Base-by-base conservation (phyloP, 1,284 basidiomycete species). In the Ceratobasidium theobromae region DNA sequence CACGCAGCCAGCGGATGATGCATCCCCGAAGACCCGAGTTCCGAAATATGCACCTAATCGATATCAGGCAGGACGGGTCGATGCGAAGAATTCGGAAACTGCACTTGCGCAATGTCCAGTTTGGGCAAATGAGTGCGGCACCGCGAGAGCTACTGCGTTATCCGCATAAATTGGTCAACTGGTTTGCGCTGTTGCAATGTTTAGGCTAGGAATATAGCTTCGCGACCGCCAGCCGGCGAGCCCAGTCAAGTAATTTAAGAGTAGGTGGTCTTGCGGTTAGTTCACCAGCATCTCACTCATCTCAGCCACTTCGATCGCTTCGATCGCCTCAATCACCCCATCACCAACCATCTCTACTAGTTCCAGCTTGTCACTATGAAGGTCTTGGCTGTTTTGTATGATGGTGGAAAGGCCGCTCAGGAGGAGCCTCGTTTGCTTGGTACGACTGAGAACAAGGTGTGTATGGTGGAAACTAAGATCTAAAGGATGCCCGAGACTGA, bases 391-490 rank as follows among this genome's bases (percentile, higher is more conserved):
- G 86, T 95, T 72, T 85, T 95, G 65, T 91, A 92, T 80, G 81
- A 84, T 70, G 89, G 89, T 74, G 83, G 81, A 72, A 74, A 85
- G 69, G 86, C 89, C 69, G 93, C 95, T 66, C 72, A 81, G 71
- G 81, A 91, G 72, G 90, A 97, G 78, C 84, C 91, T 57, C 86
- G 90, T 76, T 87, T 97, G 43, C 83, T 96, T 51, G 95, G 94
- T 65, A 94, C 95, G 16, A 83, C 87, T 68, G 92, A 98, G 79
- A 98, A 97, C 81, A 83, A 86, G 80, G 88, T 86, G 71, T 52
- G 73, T 69, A 9, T 35, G 18, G 3, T 52, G 25, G 16, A 28
- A 11, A 32, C 11, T 8, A 4, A 23, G 40, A n/a, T 33, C 21
- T n/a, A 25, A 33, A 65, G 46, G 12, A 23, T 21, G 4, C 27